Evolutionary conservation across 2,329 filamentous ascomycete genomes (phyloP).

Genomic region (Neoarthrinium moseri): DNA sequence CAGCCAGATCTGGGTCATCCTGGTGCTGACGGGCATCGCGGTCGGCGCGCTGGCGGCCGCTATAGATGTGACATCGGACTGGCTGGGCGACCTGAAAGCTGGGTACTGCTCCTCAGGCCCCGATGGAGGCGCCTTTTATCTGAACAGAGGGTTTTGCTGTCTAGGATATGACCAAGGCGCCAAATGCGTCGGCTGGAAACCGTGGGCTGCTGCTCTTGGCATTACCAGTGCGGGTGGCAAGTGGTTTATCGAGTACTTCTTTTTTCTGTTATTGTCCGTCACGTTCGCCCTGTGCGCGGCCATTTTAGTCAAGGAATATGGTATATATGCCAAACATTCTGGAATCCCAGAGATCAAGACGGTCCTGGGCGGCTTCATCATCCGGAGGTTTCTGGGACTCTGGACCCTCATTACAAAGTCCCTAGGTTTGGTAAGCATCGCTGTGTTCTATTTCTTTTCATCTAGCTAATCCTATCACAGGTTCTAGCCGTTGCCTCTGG

Average conservation of each 20-base stretch:
- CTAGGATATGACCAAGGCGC: slow-evolving; percentile 82
- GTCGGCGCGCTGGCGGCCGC: slow-evolving; percentile 82
- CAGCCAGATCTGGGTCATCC: slow-evolving; percentile 87
- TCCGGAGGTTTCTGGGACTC: slow-evolving; percentile 77
- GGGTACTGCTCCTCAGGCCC: slow-evolving; percentile 76
- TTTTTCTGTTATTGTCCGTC: slow-evolving; percentile 83
- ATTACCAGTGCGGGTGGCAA: slow-evolving; percentile 64
- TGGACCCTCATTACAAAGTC: slow-evolving; percentile 93
- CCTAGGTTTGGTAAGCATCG: slow-evolving; percentile 68
- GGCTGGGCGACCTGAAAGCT: slow-evolving; percentile 88
- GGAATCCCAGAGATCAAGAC: slow-evolving; percentile 99
- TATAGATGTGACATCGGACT: slow-evolving; percentile 89
- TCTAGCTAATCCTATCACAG: slow-evolving; percentile 40
- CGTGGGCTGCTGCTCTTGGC: slow-evolving; percentile 77
- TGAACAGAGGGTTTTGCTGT: slow-evolving; percentile 91
- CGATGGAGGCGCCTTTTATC: slow-evolving; percentile 84
- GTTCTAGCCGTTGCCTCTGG: slow-evolving; percentile 90
- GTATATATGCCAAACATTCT: slow-evolving; percentile 86
- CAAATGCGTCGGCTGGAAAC: slow-evolving; percentile 82
- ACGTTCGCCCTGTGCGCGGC: slow-evolving; percentile 76
- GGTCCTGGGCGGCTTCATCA: slow-evolving; percentile 89
- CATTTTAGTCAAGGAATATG: slow-evolving; percentile 78
- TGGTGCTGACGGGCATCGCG: slow-evolving; percentile 81
- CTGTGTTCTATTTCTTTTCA: not conserved
- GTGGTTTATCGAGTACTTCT: slow-evolving; percentile 83